phyloP scores from a whole-genome alignment of 345 rosid genomes.

The Aurinia saxatilis region DNA sequence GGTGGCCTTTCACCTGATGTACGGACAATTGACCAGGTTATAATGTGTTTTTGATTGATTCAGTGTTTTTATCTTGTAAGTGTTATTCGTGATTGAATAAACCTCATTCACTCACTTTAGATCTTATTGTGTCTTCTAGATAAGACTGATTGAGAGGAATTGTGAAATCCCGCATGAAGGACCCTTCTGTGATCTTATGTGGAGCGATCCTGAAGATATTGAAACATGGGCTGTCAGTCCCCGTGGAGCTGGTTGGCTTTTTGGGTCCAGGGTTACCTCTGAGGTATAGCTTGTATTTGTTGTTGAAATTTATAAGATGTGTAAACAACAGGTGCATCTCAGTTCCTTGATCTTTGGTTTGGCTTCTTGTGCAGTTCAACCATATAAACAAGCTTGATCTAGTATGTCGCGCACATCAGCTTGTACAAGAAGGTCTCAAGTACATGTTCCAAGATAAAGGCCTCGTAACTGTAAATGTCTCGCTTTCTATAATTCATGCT shows the following conservation, averaged over 20 bases:
- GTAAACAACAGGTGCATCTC: neutral
- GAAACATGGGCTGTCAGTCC: conserved; percentile 99
- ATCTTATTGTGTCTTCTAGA: conserved; percentile 35
- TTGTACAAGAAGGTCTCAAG: conserved; percentile 99
- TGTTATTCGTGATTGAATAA: neutral
- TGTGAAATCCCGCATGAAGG: conserved; percentile 99
- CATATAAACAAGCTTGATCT: conserved; percentile 87
- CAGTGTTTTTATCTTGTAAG: neutral
- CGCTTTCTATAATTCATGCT: neutral
- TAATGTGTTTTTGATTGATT: neutral
- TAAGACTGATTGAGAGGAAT: conserved; percentile 83
- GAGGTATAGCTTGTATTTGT: conserved; percentile 44
- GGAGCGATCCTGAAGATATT: conserved; percentile 99
- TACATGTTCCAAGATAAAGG: conserved; percentile 99
- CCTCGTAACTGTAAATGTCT: conserved; percentile 76
- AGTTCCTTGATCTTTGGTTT: conserved; percentile 18
- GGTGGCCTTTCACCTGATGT: conserved; percentile 99
- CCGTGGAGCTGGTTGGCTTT: conserved; percentile 99
- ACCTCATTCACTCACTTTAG: neutral
- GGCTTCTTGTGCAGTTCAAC: conserved; percentile 60
- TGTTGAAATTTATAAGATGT: neutral
- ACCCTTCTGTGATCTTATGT: conserved; percentile 99
- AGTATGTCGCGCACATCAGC: conserved; percentile 99
- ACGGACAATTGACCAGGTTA: conserved; percentile 95
- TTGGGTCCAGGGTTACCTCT: conserved; percentile 95